Evolutionary conservation across 305 asterid genomes (phyloP).

Genomic region (Fraxinus dipetala): DNA sequence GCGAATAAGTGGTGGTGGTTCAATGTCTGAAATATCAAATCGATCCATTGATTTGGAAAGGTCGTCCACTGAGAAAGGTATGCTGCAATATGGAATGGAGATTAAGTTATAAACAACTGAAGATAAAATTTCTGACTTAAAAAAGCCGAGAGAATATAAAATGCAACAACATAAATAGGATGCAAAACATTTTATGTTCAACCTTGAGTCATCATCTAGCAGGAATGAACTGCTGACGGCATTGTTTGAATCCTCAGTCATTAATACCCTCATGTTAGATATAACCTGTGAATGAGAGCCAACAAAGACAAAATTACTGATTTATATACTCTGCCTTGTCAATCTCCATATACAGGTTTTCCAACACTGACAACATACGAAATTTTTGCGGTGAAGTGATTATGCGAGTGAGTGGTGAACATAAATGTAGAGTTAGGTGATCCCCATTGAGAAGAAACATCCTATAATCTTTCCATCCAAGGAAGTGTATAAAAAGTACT

Average conservation of each 20-base stretch:
- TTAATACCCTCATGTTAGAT: conserved; percentile 44
- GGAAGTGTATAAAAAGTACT: not conserved
- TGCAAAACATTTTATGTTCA: conserved; percentile 22
- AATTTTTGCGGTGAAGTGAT: not conserved
- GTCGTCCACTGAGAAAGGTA: conserved; percentile 94
- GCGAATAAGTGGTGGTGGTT: conserved; percentile 93
- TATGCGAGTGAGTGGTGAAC: not conserved
- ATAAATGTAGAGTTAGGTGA: not conserved
- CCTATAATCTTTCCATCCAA: not conserved
- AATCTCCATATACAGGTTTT: not conserved
- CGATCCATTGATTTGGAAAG: conserved; percentile 90
- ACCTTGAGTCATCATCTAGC: conserved; percentile 57
- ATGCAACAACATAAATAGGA: conserved; percentile 14
- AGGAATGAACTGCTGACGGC: conserved; percentile 59
- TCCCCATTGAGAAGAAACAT: not conserved
- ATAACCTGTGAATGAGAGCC: conserved; percentile 50
- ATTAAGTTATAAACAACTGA: conserved; percentile 5
- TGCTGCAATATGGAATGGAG: conserved; percentile 50
- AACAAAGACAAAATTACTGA: conserved; percentile 9
- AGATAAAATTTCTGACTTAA: not conserved
- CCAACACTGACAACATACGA: not conserved
- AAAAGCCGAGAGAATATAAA: not conserved
- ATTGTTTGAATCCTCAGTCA: conserved; percentile 61
- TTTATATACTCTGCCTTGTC: not conserved
- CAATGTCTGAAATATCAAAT: conserved; percentile 78